A percentile compares a stretch with the other conserved stretches of the same genome.
Conservation (phyloP, 2,329 filamentous ascomycete species). For the Fusarium sp. region DNA sequence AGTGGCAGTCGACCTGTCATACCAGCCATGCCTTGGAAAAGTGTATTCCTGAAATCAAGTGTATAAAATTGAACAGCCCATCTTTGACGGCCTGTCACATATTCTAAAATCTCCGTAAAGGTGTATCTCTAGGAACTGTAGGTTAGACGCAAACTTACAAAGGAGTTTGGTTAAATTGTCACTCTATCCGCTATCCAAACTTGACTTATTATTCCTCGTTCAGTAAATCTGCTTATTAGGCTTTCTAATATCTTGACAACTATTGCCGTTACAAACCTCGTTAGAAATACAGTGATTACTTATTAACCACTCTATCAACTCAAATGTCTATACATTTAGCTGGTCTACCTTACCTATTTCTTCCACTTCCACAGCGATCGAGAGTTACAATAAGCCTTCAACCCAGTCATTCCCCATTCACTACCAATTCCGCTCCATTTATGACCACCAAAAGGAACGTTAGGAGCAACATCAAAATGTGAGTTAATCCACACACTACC, state of each 20-base stretch:
- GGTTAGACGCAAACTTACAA: no score
- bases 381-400: neutral
- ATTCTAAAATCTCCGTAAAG: no score
- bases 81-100: neutral
- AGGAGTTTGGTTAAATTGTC: no score
- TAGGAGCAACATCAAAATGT: neutral
- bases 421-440: slow-evolving; percentile 8
- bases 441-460: slow-evolving; percentile 8
- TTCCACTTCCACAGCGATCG: neutral
- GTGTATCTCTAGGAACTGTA: no score
- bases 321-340: neutral
- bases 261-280: no score
- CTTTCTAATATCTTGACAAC: no score
- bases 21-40: accelerated
- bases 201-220: no score
- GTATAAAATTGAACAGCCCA: neutral
- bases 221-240: no score
- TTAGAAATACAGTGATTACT: no score
- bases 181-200: no score
- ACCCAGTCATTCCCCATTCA: slow-evolving; percentile 6
- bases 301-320: neutral
- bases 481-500: slow-evolving; percentile 14
- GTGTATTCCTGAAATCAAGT: neutral
- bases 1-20: neutral
- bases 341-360: neutral